A percentile compares a stretch with the other conserved stretches of the same genome.
Evolutionary conservation across 495 filamentous ascomycete genomes (phyloP).

Genomic region (Aspergillus wentii): DNA sequence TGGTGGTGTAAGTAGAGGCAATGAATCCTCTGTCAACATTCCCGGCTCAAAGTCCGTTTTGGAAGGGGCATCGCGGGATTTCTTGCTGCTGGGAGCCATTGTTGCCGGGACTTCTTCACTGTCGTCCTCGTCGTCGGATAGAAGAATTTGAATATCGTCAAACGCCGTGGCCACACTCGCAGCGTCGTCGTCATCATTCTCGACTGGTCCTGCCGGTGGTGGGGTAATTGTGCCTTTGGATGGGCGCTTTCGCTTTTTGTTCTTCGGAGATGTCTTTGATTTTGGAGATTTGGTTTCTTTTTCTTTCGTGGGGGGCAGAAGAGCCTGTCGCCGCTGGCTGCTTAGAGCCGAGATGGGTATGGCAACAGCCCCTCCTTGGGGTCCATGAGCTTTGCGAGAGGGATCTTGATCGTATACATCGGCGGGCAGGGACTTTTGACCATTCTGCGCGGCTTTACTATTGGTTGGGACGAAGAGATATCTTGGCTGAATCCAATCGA

Average conservation of each 20-base stretch:
- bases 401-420: slow-evolving; percentile 55
- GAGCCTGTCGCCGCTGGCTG: slow-evolving; percentile 23
- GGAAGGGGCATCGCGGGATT: background rate
- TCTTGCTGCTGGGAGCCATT: background rate
- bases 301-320: slow-evolving; percentile 1
- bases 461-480: slow-evolving; percentile 68
- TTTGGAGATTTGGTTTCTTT: slow-evolving; percentile 16
- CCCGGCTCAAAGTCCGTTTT: slow-evolving; percentile 65
- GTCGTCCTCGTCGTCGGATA: slow-evolving; percentile 13
- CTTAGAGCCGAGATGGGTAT: slow-evolving; percentile 50
- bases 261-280: slow-evolving; percentile 14
- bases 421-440: slow-evolving; percentile 21
- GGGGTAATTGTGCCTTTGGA: background rate
- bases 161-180: slow-evolving; percentile 15
- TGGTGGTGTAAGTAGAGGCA: slow-evolving; percentile 59
- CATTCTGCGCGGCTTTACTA: background rate
- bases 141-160: slow-evolving; percentile 20
- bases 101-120: background rate
- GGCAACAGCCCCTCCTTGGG: slow-evolving; percentile 18
- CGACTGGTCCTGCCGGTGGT: background rate
- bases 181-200: slow-evolving; percentile 8
- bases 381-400: slow-evolving; percentile 33
- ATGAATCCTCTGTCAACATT: slow-evolving; percentile 45
- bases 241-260: slow-evolving; percentile 5
- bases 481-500: slow-evolving; percentile 88